Evolutionary conservation across 768 basidiomycete species (phyloP).

Genomic region (Kwoniella bestiolae): DNA sequence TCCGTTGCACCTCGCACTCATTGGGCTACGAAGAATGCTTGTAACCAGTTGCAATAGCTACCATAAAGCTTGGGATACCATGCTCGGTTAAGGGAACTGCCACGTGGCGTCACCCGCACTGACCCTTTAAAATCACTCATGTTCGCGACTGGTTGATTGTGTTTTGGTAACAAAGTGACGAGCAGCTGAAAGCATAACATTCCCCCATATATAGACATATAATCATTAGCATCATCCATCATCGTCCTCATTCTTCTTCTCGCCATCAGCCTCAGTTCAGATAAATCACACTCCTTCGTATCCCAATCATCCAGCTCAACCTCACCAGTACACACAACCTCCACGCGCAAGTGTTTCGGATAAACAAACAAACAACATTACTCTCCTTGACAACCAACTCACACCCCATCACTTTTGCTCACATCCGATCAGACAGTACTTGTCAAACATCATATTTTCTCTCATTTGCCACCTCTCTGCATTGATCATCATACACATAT

Average conservation of each 20-base stretch:
- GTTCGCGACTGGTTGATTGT: background rate
- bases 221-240: too few species aligned
- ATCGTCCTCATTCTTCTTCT: too few species aligned
- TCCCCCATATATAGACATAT: too few species aligned
- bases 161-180: background rate
- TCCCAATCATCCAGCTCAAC: background rate
- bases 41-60: background rate
- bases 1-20: background rate
- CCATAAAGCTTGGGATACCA: too few species aligned
- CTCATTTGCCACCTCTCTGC: background rate
- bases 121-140: conserved; percentile 13
- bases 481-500: background rate
- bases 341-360: conserved; percentile 12
- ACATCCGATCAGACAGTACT: background rate
- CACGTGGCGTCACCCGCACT: conserved; percentile 5
- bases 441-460: background rate
- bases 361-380: conserved; percentile 22
- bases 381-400: conserved; percentile 15
- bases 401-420: background rate
- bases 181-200: conserved; percentile 5
- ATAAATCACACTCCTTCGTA: background rate
- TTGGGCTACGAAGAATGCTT: background rate
- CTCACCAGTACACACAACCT: background rate
- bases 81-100: background rate
- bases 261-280: too few species aligned